phyloP scores from a whole-genome alignment of 805 yeast genomes.

The Ogataea naganishii region DNA sequence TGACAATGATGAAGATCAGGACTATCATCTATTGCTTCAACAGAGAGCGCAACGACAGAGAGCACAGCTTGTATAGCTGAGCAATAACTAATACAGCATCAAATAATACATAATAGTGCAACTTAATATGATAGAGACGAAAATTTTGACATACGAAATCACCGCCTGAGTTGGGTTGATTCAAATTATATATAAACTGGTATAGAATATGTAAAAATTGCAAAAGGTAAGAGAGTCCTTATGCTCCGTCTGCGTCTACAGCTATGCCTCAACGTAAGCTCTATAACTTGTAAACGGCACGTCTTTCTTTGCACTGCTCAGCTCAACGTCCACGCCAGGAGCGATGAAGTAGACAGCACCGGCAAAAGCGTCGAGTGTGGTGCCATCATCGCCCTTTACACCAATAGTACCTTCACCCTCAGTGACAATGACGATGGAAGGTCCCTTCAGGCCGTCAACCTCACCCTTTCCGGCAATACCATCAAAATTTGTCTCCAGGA shows the following conservation, averaged over 20 bases:
- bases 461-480: conserved; percentile 40
- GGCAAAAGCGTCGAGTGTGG: conserved; percentile 41
- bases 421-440: conserved; percentile 79
- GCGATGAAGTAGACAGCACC: conserved; percentile 85
- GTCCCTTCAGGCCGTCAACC: conserved; percentile 66
- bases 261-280: conserved; percentile 73
- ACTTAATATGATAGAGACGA: too few species aligned
- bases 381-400: conserved; percentile 31
- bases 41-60: not conserved
- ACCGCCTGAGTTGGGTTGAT: too few species aligned
- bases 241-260: too few species aligned
- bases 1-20: conserved; percentile 28
- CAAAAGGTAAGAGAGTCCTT: too few species aligned
- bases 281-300: conserved; percentile 67
- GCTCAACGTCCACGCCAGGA: conserved; percentile 59
- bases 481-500: conserved; percentile 69
- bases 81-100: too few species aligned
- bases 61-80: too few species aligned
- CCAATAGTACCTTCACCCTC: conserved; percentile 63
- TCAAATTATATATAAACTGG: too few species aligned
- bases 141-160: too few species aligned
- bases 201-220: too few species aligned
- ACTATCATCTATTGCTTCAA: not conserved
- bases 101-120: too few species aligned
- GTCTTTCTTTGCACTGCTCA: conserved; percentile 40